These are phyloP conservation scores for Tetracladium maxilliforme DNA, from an alignment of 2,329 filamentous ascomycete species.

Conservation along the genomic window DNA sequence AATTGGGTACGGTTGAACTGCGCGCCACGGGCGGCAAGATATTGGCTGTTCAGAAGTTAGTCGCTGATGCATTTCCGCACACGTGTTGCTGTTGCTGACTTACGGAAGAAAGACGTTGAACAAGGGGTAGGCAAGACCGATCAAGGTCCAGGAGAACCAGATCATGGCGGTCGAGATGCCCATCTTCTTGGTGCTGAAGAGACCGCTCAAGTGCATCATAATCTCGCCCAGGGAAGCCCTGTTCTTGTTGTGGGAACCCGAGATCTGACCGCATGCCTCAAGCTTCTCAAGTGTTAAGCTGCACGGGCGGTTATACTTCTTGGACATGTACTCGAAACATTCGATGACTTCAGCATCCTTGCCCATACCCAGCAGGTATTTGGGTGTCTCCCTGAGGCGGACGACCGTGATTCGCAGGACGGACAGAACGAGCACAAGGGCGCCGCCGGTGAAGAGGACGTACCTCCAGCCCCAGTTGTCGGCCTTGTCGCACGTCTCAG, in stretches of 20 bases:
- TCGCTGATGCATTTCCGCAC: no score
- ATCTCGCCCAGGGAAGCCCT: constrained; percentile 17
- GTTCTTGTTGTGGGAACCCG: constrained; percentile 12
- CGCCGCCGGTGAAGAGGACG: constrained; percentile 35
- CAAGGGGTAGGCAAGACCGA: constrained; percentile 59
- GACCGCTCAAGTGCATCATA: constrained; percentile 41
- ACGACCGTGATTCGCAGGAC: constrained; percentile 37
- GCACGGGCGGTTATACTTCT: constrained; percentile 34
- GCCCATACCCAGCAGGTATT: constrained; percentile 37
- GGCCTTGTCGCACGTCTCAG: constrained; percentile 26
- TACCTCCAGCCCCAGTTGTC: constrained; percentile 44
- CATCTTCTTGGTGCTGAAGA: constrained; percentile 47
- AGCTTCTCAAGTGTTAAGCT: constrained; percentile 32
- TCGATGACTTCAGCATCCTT: constrained; percentile 33
- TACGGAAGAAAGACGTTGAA: constrained; percentile 66
- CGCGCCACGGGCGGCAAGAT: constrained; percentile 45
- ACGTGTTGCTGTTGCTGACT: no score
- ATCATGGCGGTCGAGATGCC: constrained; percentile 47
- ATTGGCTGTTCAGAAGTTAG: no score
- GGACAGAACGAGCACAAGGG: constrained; percentile 36
- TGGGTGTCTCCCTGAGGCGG: constrained; percentile 37
- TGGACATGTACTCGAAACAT: constrained; percentile 30
- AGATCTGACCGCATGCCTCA: constrained; percentile 23
- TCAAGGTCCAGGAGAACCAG: constrained; percentile 55
- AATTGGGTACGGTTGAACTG: constrained; percentile 34